These are phyloP conservation scores for Stephanodiscus minutulus DNA, from an alignment of 108 stramenopile genomes.

Conservation along the genomic window DNA sequence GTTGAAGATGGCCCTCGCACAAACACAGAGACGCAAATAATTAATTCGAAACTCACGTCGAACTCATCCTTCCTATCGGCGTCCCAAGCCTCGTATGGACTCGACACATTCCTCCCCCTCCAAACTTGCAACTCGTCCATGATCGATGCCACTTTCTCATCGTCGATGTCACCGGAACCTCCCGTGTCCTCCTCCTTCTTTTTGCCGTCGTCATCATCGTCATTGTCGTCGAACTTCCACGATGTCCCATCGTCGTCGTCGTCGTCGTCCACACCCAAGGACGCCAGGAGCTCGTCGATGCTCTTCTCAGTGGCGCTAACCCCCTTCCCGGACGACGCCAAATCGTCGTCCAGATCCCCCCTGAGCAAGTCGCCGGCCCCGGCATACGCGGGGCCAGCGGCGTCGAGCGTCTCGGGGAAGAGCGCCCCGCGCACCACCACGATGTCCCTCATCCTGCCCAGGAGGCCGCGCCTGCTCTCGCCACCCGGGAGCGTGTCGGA, in stretches of 20 bases:
- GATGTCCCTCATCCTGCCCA: constrained; percentile 57
- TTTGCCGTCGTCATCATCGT: constrained; percentile 36
- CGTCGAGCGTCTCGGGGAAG: constrained; percentile 76
- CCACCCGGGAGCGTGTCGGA: constrained; percentile 41
- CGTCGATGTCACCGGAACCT: constrained; percentile 12
- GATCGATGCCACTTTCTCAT: constrained; percentile 43
- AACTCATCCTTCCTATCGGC: constrained; percentile 57
- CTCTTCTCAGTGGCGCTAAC: constrained; percentile 47
- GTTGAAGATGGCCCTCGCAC: background rate
- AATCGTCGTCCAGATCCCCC: constrained; percentile 29
- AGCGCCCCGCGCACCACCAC: constrained; percentile 70
- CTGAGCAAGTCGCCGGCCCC: constrained; percentile 13
- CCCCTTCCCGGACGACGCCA: constrained; percentile 7
- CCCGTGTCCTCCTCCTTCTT: constrained; percentile 29
- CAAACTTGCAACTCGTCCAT: constrained; percentile 78
- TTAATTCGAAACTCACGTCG: constrained; percentile 55
- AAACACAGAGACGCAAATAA: background rate
- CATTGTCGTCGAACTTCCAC: constrained; percentile 42
- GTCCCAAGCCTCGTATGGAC: constrained; percentile 70
- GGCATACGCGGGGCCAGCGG: background rate
- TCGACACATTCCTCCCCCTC: constrained; percentile 58
- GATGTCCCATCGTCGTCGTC: constrained; percentile 50
- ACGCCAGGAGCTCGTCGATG: constrained; percentile 59
- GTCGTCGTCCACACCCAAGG: constrained; percentile 43
- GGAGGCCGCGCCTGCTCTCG: constrained; percentile 29